Evolutionary conservation across 2,329 filamentous ascomycete species (phyloP), one percentile per base, ranked within the genome.

Genomic region (Myriosclerotinia duriaeana): DNA sequence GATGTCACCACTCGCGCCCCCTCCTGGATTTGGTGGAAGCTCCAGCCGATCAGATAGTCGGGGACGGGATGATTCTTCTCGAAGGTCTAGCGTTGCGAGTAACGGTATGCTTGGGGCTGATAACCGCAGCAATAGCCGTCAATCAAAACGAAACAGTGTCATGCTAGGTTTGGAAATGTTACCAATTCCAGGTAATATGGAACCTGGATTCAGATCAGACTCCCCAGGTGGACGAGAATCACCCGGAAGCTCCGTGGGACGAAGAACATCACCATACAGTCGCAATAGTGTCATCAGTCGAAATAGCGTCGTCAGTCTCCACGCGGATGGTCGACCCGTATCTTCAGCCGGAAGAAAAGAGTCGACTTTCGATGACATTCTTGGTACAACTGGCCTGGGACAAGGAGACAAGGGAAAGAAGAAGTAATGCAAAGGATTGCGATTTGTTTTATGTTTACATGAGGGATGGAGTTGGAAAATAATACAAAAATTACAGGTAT

Each of bases 341-440:
- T 59, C 52, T 46, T 62, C 53, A 12, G 55, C 62, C 11, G 60
- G 58, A 26, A 68, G 54, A 36, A 64, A 53, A 26, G 71, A 68
- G 30, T 67, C 64, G 12, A 83, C 81, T 0, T 83, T 83, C 72
- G 81, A 83, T 69, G 81, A 83, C 59, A 83, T 83, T 46, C 74
- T 83, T 78, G 78, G 11, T 75, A 74, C 40, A 68, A 72, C n/a
- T 66, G 72, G 46, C 79, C 80, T 77, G 80, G 79, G 73, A 80
- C 34, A 54, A 42, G 53, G 79, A 76, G 75, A 67, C 17, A 70
- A 72, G 65, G 66, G 67, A 53, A 73, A 70, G 67, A 71, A 69
- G 64, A 70, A 64, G 11, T 65, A 53, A 65, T 22, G 60, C 7
- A 15, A 26, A 36, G 8, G 40, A 40, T 55, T 34, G 15, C 11